These are phyloP conservation scores for Hypoxylon sp. DNA, from an alignment of 2,329 filamentous ascomycete species.

Conservation along the genomic window DNA sequence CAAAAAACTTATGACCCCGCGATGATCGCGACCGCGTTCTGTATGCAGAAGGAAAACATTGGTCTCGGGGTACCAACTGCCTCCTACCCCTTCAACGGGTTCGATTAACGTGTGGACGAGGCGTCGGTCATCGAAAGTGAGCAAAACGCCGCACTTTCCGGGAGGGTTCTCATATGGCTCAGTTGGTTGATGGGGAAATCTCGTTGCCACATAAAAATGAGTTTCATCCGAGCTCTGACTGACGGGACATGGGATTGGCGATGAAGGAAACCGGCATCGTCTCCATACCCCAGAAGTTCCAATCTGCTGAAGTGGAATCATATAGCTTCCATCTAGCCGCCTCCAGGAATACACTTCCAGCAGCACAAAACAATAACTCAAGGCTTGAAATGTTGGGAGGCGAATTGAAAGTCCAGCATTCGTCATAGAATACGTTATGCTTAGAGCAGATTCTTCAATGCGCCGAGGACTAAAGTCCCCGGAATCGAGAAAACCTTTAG, in stretches of 20 bases:
- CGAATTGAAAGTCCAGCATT: neutral
- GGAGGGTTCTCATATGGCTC: neutral
- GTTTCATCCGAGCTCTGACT: neutral
- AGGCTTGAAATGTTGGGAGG: neutral
- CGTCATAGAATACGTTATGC: neutral
- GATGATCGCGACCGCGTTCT: neutral
- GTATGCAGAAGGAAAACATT: neutral
- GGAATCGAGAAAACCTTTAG: neutral
- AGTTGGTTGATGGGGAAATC: neutral
- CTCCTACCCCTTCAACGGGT: neutral
- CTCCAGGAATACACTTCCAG: neutral
- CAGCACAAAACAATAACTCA: neutral
- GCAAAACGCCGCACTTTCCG: neutral
- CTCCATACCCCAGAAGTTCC: neutral
- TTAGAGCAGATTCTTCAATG: too few relatives aligned
- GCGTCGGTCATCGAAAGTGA: neutral
- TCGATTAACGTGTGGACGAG: too few relatives aligned
- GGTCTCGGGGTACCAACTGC: neutral
- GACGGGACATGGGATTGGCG: neutral
- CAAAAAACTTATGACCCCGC: neutral
- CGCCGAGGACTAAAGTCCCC: neutral
- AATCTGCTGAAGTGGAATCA: neutral
- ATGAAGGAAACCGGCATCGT: neutral
- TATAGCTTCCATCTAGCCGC: neutral
- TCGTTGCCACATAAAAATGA: neutral